Percentiles rank a stretch among this genome's conserved stretches.
These are phyloP conservation scores for Berberis vulgaris DNA, from an alignment of 164 flowering plant genomes.

Conservation along the genomic window DNA sequence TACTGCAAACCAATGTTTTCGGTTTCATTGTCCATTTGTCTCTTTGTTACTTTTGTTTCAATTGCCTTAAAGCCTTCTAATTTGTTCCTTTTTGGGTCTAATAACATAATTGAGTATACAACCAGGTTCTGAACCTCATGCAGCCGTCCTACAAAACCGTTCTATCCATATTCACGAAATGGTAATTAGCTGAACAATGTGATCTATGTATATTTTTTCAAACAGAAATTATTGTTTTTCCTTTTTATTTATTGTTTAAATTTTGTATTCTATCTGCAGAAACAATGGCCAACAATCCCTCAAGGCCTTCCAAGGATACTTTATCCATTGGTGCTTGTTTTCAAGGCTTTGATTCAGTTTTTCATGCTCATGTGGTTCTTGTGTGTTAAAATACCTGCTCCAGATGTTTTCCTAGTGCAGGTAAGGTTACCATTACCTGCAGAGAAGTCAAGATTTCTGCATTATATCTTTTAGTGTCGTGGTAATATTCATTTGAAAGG, in stretches of 20 bases:
- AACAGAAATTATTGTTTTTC: not conserved
- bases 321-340: constrained; percentile 43
- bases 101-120: not conserved
- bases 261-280: constrained; percentile 27
- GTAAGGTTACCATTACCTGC: constrained; percentile 26
- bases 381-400: constrained; percentile 63
- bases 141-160: constrained; percentile 47
- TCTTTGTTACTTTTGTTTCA: not conserved
- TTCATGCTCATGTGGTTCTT: constrained; percentile 80
- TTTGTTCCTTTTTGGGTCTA: not conserved
- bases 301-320: constrained; percentile 47
- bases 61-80: not conserved
- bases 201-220: not conserved
- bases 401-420: constrained; percentile 88
- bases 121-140: constrained; percentile 79
- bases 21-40: not conserved
- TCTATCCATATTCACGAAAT: constrained; percentile 73
- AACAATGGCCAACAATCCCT: constrained; percentile 43
- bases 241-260: not conserved
- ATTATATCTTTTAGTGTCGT: not conserved
- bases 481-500: not conserved
- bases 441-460: not conserved
- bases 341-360: constrained; percentile 79
- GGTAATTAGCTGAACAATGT: constrained; percentile 33
- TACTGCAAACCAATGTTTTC: not conserved